Base-by-base conservation (phyloP, 768 basidiomycete species). In the Candolleomyces aberdarensis region DNA sequence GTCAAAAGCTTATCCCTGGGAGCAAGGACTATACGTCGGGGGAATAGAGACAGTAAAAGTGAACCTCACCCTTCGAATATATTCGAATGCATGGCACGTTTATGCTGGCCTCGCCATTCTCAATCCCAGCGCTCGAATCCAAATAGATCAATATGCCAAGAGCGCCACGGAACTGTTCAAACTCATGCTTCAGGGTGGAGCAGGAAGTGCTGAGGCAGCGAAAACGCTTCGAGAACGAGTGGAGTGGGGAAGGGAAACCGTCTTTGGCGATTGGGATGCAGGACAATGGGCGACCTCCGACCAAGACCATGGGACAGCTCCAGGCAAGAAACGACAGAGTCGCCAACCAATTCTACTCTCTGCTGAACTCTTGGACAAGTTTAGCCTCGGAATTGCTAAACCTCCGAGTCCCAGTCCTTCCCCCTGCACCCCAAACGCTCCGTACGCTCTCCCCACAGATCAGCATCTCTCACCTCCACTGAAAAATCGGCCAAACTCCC, bases 91-190 rank as follows among this genome's bases (percentile, higher is more conserved):
- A 62, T 99, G 95, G 95, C 96, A 99, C 75, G 96, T 99, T 69
- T 99, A 99, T 71, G 96, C 96, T 17, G 97, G 96, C 2, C 84
- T 99, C n/a, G 96, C 96, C 1, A 93, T 98, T 71, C 84, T 99
- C 63, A 99, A 99, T 73, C 96, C 96, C 4, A 87, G 83, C 11
- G 97, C 97, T 0, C 84, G 84, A 46, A 72, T 81, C 1, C 96
- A 98, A 71, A 98, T 99, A 64, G 83, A 97, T 66, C 94, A 96
- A 65, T 99, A 88, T 70, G 88, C 96, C 3, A 83, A 84, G 61
- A 90, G 88, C 67, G 85, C 87, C 8, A 91, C 91, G 2, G 94
- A 94, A 60, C 80, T 98, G 31, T 98, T 94, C 82, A 98, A 98
- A 74, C 81, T 99, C 70, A 98, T 99, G 95, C 80, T 98, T 50